These are phyloP conservation scores for Phytophthora sp. DNA, from an alignment of 352 stramenopile species.

Conservation along the genomic window DNA sequence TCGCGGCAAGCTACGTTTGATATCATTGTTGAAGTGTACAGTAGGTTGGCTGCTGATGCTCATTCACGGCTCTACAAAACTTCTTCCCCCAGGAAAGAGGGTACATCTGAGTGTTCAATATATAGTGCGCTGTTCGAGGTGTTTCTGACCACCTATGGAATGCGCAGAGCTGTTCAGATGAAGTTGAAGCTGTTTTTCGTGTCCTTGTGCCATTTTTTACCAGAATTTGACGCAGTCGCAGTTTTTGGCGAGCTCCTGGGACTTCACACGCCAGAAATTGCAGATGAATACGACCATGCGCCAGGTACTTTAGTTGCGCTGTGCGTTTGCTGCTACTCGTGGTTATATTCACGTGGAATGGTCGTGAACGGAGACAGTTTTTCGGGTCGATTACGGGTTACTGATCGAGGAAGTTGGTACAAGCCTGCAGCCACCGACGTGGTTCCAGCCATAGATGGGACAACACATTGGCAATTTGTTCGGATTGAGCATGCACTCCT, in stretches of 20 bases:
- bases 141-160: constrained; percentile 57
- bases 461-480: constrained; percentile 70
- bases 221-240: constrained; percentile 56
- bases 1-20: constrained; percentile 54
- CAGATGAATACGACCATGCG: constrained; percentile 40
- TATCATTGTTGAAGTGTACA: constrained; percentile 65
- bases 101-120: constrained; percentile 34
- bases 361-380: constrained; percentile 48
- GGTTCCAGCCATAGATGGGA: constrained; percentile 14
- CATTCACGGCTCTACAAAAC: constrained; percentile 57
- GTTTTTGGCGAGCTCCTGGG: constrained; percentile 76
- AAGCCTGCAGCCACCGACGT: constrained; percentile 5
- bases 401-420: background rate
- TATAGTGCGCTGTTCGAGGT: constrained; percentile 50
- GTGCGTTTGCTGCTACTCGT: constrained; percentile 59
- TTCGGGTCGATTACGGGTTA: constrained; percentile 9
- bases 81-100: constrained; percentile 3
- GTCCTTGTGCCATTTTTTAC: constrained; percentile 61
- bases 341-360: constrained; percentile 71
- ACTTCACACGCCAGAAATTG: constrained; percentile 37
- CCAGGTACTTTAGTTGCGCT: constrained; percentile 61
- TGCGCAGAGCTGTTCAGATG: constrained; percentile 53
- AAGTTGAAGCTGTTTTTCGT: constrained; percentile 75
- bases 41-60: constrained; percentile 39
- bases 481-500: constrained; percentile 53